Conservation (phyloP, 2,329 filamentous ascomycete genomes). For the Exophiala xenobiotica region DNA sequence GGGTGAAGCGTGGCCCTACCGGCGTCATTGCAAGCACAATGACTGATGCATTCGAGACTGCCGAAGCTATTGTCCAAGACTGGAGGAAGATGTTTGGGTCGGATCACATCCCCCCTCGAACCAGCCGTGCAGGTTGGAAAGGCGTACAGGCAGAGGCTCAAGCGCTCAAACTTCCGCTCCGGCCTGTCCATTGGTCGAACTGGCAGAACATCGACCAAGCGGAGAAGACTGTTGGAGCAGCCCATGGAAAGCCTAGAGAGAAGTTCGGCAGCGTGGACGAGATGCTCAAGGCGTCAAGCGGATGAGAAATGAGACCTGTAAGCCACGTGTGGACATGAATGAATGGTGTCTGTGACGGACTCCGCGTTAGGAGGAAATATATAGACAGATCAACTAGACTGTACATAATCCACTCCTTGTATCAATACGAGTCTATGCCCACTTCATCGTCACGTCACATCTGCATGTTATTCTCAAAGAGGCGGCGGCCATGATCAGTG, state of each 20-base stretch:
- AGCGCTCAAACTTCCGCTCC: conserved; percentile 49
- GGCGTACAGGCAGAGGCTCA: conserved; percentile 64
- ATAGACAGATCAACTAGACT: too few species aligned
- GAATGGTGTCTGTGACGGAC: too few species aligned
- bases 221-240: conserved; percentile 66
- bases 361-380: too few species aligned
- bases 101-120: conserved; percentile 25
- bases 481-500: too few species aligned
- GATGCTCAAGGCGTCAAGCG: conserved; percentile 49
- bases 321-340: background rate
- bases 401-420: too few species aligned
- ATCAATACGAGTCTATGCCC: too few species aligned
- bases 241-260: conserved; percentile 74
- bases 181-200: conserved; percentile 74
- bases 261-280: conserved; percentile 59
- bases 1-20: conserved; percentile 93
- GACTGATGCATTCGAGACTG: conserved; percentile 88
- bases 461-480: too few species aligned
- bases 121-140: conserved; percentile 68
- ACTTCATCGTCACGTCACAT: too few species aligned
- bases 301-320: background rate
- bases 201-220: conserved; percentile 83
- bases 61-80: conserved; percentile 78
- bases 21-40: conserved; percentile 96
- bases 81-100: conserved; percentile 49